Evolutionary conservation across 1,284 basidiomycete species (phyloP).

Genomic region (Rhodotorula sp.): DNA sequence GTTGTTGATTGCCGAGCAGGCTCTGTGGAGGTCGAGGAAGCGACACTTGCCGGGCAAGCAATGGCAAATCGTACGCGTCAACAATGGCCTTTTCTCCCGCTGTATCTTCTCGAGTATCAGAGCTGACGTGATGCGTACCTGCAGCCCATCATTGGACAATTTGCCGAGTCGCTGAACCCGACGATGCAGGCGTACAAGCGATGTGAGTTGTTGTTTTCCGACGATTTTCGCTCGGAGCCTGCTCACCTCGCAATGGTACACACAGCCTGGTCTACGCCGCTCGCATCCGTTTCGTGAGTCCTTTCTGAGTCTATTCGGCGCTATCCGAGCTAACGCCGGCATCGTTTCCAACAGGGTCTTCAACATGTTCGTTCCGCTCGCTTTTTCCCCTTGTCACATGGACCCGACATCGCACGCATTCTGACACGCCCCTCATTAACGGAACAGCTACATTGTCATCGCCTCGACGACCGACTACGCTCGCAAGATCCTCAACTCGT

Average conservation of each 20-base stretch:
- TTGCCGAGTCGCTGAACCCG: slow-evolving; percentile 74
- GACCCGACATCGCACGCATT: not conserved
- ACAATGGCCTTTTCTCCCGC: not conserved
- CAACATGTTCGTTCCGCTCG: slow-evolving; percentile 70
- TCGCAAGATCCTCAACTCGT: slow-evolving; percentile 90
- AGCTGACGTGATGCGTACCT: not conserved
- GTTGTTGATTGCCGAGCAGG: slow-evolving; percentile 74
- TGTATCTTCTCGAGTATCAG: not conserved
- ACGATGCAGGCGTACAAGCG: slow-evolving; percentile 80
- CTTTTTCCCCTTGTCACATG: not conserved
- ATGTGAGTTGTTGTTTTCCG: slow-evolving; percentile 19
- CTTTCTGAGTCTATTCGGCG: not conserved
- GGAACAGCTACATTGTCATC: slow-evolving; percentile 89
- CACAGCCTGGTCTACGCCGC: slow-evolving; percentile 64
- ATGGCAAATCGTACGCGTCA: slow-evolving; percentile 68
- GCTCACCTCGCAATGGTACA: not conserved
- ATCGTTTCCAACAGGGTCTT: slow-evolving; percentile 60
- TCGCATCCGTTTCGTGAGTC: slow-evolving; percentile 68
- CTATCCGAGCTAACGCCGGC: not conserved
- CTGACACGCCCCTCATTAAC: not conserved
- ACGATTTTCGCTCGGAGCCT: not conserved
- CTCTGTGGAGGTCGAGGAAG: slow-evolving; percentile 82
- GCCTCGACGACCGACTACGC: slow-evolving; percentile 85
- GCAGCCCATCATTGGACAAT: slow-evolving; percentile 82
- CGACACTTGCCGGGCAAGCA: slow-evolving; percentile 72